Evolutionary conservation across 768 basidiomycete species (phyloP), one percentile per base, ranked within the genome.

Genomic region (Inosperma sp.): DNA sequence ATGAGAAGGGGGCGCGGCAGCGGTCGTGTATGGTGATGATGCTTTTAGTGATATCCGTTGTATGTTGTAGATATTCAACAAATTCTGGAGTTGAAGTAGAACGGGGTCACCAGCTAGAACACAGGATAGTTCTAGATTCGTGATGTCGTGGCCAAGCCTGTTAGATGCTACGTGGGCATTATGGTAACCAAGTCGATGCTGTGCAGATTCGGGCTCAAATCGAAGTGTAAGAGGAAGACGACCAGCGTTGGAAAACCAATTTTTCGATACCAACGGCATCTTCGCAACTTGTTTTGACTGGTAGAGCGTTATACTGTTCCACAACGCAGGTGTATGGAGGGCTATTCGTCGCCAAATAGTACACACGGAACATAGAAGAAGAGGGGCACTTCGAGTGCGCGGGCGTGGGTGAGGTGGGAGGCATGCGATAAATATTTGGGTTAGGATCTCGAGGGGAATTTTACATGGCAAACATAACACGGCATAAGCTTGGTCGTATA

Each of bases 361-460:
- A 29, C 51, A 52, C 25, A 45, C n/a, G 25, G 37, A 43, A n/a
- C 51, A 52, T 37, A 52, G 45, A 14, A 45, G 43, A 27, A 52
- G 14, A 33, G 50, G 51, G 1, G 43, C 44, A 17, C 23, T 34
- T 1, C 33, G 19, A 7, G 26, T 46, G 10, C 6, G 4, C 21
- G 51, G 43, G 23, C 26, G 26, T 19, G 46, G 46, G 7, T 35
- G 9, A 31, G 25, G n/a, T 13, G 34, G 34, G 36, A 47, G 46
- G 36, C 46, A 47, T n/a, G 46, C 46, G 22, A 47, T 47, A 25
- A 47, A 47, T 4, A 35, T 47, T 26, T 47, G 33, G 25, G 27
- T 23, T 5, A 47, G 46, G 14, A 47, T 47, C 36, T 47, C 46
- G 27, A 34, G 27, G 36, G 46, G 46, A n/a, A 47, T 35, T 5